Base-by-base conservation (phyloP, 2,329 filamentous ascomycete species). In the Aspergillus floridensis region DNA sequence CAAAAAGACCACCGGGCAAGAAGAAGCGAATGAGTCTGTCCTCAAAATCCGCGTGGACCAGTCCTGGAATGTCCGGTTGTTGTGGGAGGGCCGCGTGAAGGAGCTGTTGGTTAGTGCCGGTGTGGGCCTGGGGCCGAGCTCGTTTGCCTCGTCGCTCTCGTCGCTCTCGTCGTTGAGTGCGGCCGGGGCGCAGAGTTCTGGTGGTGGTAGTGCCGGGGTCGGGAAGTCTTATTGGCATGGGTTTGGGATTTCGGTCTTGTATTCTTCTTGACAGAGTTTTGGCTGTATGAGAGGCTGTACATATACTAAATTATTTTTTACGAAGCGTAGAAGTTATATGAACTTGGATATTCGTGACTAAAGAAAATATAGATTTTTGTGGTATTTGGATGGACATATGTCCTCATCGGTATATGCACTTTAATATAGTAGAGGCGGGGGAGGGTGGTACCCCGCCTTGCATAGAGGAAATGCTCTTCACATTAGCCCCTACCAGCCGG, bases 61-160 rank as follows among this genome's bases (percentile, higher is more conserved):
- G 78, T 90, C 93, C 66, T 88, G 92, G 79, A 88, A 88, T 64
- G 86, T 97, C 56, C 91, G 92, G 0, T 74, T 98, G 53, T 78
- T 98, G 22, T 99, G 95, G 93, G 93, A 98, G 74, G 93, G 93
- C 2, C 84, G 92, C 57, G 85, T 96, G 60, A 96, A 98, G 79
- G 93, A 96, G 66, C 79, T 99, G 60, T 82, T 99, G 59, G 96
- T 98, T 73, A 96, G 92, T 68, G 82, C 96, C 47, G 95, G 95
- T 10, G 91, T 92, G 59, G 91, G 87, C 53, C 86, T 99, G 57
- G 92, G 96, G 72, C 82, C 78, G 11, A 71, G 72, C 21, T 73
- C 74, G 31, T 75, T 74, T 53, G 72, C 74, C 5, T 58, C 66
- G 41, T 66, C 70, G 22, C 66, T 44, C 12, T 19, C 68, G 11